phyloP scores from a whole-genome alignment of 2,329 filamentous ascomycete species.

The Phyllosticta paracitricarpa region DNA sequence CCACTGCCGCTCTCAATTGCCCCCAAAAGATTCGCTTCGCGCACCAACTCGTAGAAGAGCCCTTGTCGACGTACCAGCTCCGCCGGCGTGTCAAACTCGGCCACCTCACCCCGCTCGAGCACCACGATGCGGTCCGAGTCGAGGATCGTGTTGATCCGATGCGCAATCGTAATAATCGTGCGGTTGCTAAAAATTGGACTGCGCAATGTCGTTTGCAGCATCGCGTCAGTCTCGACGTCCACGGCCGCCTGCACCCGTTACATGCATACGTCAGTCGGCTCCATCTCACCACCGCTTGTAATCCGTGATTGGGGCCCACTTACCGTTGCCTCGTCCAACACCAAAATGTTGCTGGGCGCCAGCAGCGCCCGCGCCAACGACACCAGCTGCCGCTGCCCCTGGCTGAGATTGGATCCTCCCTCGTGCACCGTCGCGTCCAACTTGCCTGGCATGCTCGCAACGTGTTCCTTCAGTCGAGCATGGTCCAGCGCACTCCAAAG shows the following conservation, averaged over 20 bases:
- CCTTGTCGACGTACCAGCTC: slow-evolving; percentile 67
- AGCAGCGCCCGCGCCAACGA: slow-evolving; percentile 88
- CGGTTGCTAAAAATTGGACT: slow-evolving; percentile 70
- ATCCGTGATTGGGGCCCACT: slow-evolving; percentile 9
- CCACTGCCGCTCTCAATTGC: slow-evolving; percentile 13
- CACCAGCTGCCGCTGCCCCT: slow-evolving; percentile 88
- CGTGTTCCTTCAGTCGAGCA: slow-evolving; percentile 83
- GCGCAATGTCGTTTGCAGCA: slow-evolving; percentile 54
- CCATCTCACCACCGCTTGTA: neutral
- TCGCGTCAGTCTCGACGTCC: slow-evolving; percentile 56
- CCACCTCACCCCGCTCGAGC: slow-evolving; percentile 78
- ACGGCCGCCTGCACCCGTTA: slow-evolving; percentile 48
- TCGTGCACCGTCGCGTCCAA: slow-evolving; percentile 86
- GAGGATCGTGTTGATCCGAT: slow-evolving; percentile 96
- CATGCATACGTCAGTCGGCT: neutral
- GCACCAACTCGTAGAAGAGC: slow-evolving; percentile 81
- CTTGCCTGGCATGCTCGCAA: slow-evolving; percentile 75
- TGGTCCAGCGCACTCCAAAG: slow-evolving; percentile 95
- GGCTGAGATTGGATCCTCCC: slow-evolving; percentile 92
- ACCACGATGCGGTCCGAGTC: slow-evolving; percentile 85
- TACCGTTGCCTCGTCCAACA: slow-evolving; percentile 93
- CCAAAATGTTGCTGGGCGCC: slow-evolving; percentile 91
- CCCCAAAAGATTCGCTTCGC: slow-evolving; percentile 70
- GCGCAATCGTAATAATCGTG: slow-evolving; percentile 96
- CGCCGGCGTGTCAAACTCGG: slow-evolving; percentile 82